phyloP scores from a whole-genome alignment of 208 protist genomes.

The Trypanosoma theileri region DNA sequence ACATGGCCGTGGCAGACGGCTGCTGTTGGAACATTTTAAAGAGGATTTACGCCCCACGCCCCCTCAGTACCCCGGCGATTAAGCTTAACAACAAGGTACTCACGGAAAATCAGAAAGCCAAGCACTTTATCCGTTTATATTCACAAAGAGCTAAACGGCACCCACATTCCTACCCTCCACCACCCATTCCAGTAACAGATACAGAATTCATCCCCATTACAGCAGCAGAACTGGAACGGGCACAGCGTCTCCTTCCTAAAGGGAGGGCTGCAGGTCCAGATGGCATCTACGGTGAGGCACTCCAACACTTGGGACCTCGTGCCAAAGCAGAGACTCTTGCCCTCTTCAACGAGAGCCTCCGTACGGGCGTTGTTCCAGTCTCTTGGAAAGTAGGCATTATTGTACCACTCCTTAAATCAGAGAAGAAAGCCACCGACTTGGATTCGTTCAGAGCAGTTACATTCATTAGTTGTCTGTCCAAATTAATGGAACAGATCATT shows the following conservation, averaged over 20 bases:
- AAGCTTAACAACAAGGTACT: neutral
- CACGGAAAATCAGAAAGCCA: neutral
- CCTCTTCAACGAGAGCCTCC: slow-evolving; percentile 22
- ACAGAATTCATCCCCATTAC: neutral
- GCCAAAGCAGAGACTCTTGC: slow-evolving; percentile 2
- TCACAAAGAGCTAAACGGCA: neutral
- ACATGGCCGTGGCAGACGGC: neutral
- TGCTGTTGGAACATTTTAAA: slow-evolving; percentile 18
- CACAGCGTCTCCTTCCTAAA: neutral
- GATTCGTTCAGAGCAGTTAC: slow-evolving; percentile 19
- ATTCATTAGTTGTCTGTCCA: slow-evolving; percentile 22
- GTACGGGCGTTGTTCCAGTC: neutral
- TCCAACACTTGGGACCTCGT: neutral
- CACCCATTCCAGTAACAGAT: neutral
- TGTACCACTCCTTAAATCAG: slow-evolving; percentile 25
- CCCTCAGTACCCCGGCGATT: neutral
- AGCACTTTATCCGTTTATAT: slow-evolving; percentile 2
- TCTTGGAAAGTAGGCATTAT: slow-evolving; percentile 23
- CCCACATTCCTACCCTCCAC: neutral
- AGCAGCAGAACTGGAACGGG: slow-evolving; percentile 1
- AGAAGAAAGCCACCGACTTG: slow-evolving; percentile 9
- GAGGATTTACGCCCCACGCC: neutral
- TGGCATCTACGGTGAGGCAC: slow-evolving; percentile 1
- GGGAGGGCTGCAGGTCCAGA: neutral
- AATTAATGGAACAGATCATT: slow-evolving; percentile 28